Evolutionary conservation across 169 alveolate genomes (phyloP), one percentile per base, ranked within the genome.

Genomic region (Eimeria necatrix): DNA sequence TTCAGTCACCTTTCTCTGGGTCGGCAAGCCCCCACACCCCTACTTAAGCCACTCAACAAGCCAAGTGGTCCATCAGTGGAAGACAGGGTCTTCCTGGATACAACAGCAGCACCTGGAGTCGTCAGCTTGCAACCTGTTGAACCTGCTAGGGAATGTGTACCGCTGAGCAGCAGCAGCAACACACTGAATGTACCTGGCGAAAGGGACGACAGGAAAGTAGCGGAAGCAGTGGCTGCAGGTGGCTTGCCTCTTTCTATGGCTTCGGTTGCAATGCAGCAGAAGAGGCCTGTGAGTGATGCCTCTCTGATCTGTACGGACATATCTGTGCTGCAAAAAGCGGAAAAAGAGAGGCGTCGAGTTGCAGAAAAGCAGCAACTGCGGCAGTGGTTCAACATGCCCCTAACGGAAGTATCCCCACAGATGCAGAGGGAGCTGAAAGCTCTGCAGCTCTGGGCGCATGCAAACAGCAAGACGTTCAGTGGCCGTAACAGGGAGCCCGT

Each of bases 401-500:
- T 71, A 7, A 46, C 49, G 24, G 73, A 48, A 46, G 52, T 80
- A 6, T 51, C 90, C 22, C 90, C 90, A 4, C 32, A 4, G 12
- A 46, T 80, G 16, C 68, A 14, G 24, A 64, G 90, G 14, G 90
- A 80, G 49, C 71, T 80, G 71, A 80, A 80, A 48, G 53, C 53
- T 32, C 90, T 80, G 32, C 73, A 80, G 68, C 32, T 80, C n/a
- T 71, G 90, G 20, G 90, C 73, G 53, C 90, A 80, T n/a, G 22
- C 53, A 49, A 24, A 86, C 68, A 22, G 46, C 3, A 64, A 64
- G 74, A 64, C 18, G 8, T 46, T 76, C 59, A 10, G 52, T 18
- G 87, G 64, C 32, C 7, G 49, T n/a, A 46, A 26, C 26, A 76
- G 61, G 64, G 87, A 32, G 3, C 49, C 87, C 61, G 4, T 76